Percentiles rank a stretch among this genome's conserved stretches.
Conservation (phyloP, 768 basidiomycete genomes). For the Hericium rajendrae region DNA sequence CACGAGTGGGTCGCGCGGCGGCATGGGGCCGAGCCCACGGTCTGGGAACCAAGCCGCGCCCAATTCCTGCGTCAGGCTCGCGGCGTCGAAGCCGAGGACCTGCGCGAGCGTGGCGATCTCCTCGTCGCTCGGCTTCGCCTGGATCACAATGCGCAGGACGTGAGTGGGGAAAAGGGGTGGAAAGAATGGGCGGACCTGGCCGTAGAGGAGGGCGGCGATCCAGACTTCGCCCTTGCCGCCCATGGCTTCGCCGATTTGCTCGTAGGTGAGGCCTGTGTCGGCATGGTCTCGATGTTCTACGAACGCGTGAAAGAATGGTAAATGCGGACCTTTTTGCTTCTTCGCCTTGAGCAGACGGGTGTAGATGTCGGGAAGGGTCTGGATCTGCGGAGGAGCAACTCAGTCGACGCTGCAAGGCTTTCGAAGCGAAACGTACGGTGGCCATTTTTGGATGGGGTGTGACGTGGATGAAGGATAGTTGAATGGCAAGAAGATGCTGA, state of each 20-base stretch:
- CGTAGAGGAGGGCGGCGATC: slow-evolving; percentile 77
- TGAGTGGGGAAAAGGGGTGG: background rate
- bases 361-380: background rate
- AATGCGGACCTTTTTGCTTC: slow-evolving; percentile 43
- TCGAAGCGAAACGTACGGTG: too few relatives aligned
- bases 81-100: slow-evolving; percentile 38
- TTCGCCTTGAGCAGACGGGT: slow-evolving; percentile 43
- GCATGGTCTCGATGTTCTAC: background rate
- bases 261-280: slow-evolving; percentile 55
- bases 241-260: slow-evolving; percentile 53
- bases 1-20: slow-evolving; percentile 71
- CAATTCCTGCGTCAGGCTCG: slow-evolving; percentile 32
- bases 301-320: background rate
- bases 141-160: background rate
- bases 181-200: slow-evolving; percentile 39
- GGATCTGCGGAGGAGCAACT: background rate
- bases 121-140: slow-evolving; percentile 61
- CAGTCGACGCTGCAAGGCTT: too few relatives aligned
- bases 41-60: slow-evolving; percentile 69
- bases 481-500: too few relatives aligned
- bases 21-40: slow-evolving; percentile 58
- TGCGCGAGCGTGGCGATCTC: slow-evolving; percentile 46
- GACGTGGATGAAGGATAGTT: too few relatives aligned
- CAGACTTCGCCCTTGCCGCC: slow-evolving; percentile 70
- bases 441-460: too few relatives aligned